Conservation (phyloP, 2,329 filamentous ascomycete genomes). For the Leptoxyphium fumago region DNA sequence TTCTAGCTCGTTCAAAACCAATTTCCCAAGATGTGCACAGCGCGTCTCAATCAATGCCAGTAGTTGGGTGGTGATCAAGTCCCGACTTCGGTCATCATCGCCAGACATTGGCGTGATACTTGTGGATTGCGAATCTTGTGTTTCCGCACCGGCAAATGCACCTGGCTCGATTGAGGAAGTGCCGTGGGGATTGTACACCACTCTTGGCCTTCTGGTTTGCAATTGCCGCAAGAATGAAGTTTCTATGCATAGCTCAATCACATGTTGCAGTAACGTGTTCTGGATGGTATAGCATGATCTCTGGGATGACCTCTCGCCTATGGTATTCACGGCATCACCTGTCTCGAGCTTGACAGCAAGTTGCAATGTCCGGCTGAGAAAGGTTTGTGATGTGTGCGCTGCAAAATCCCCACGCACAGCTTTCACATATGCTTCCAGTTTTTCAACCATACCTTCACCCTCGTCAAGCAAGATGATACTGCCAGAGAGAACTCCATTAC, state of each 20-base stretch:
- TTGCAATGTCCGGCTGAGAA: slow-evolving; percentile 36
- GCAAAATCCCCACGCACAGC: slow-evolving; percentile 19
- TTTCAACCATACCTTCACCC: slow-evolving; percentile 33
- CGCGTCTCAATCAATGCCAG: slow-evolving; percentile 41
- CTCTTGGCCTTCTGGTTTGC: background rate
- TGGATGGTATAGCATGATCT: slow-evolving; percentile 15
- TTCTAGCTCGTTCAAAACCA: slow-evolving; percentile 45
- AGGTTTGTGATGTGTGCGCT: slow-evolving; percentile 33
- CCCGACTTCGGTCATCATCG: slow-evolving; percentile 16
- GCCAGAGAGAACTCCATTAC: background rate
- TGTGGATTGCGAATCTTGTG: background rate
- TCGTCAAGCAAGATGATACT: slow-evolving; percentile 8
- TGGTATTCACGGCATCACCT: background rate
- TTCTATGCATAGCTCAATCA: slow-evolving; percentile 37
- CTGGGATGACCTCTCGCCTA: background rate
- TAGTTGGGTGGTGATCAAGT: slow-evolving; percentile 38
- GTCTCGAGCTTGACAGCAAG: slow-evolving; percentile 17
- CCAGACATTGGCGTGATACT: background rate
- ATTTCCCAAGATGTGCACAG: slow-evolving; percentile 36
- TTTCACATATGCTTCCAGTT: slow-evolving; percentile 35
- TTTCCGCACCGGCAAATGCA: background rate
- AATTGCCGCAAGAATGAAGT: background rate
- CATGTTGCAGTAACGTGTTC: slow-evolving; percentile 35
- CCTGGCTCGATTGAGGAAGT: background rate
- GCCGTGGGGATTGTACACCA: background rate